Percentiles rank a stretch among this genome's conserved stretches.
Evolutionary conservation across 805 yeast species (phyloP).

Genomic region (Yarrowia yakushimensis): DNA sequence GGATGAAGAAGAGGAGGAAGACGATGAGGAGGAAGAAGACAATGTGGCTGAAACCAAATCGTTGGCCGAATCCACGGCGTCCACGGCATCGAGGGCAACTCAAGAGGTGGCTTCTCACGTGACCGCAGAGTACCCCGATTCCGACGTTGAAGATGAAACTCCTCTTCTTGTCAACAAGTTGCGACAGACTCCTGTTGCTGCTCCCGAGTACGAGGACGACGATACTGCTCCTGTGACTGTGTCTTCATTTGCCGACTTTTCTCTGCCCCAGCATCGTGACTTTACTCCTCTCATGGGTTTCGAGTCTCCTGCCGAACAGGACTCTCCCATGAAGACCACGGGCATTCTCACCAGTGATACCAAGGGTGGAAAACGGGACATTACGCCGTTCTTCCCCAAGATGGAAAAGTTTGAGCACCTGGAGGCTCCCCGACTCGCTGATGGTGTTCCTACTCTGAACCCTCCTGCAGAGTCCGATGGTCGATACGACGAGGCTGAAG

Average conservation of each 20-base stretch:
- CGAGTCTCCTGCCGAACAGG: slow-evolving; percentile 17
- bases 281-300: slow-evolving; percentile 19
- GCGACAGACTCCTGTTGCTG: neutral
- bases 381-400: slow-evolving; percentile 14
- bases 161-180: slow-evolving; percentile 9
- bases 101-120: neutral
- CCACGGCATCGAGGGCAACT: neutral
- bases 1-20: neutral
- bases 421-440: no score
- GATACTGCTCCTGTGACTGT: neutral
- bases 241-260: neutral
- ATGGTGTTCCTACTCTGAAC: neutral
- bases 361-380: slow-evolving; percentile 14
- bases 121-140: neutral
- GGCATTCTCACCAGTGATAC: neutral
- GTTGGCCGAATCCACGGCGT: neutral
- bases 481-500: neutral
- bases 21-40: neutral
- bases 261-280: slow-evolving; percentile 8
- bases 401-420: slow-evolving; percentile 4
- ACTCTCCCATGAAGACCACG: slow-evolving; percentile 14
- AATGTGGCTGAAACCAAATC: neutral
- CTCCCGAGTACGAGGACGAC: neutral
- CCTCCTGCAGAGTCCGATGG: neutral
- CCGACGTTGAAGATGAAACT: neutral